A percentile compares a stretch with the other conserved stretches of the same genome.
Evolutionary conservation across 1,284 basidiomycete genomes (phyloP).

Genomic region (Ceratobasidium sp.): DNA sequence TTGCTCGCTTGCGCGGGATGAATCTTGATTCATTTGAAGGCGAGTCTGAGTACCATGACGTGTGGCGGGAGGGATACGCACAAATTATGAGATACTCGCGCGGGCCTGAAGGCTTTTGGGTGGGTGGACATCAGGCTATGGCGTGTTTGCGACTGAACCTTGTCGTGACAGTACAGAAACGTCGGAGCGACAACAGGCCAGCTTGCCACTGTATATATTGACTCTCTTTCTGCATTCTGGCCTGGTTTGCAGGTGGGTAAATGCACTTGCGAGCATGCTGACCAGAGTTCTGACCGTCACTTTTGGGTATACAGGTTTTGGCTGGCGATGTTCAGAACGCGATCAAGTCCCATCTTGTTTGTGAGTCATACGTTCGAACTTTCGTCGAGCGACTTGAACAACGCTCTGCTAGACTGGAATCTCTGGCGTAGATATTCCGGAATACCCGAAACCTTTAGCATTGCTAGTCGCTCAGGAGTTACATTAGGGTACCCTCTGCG

Average conservation of each 20-base stretch:
- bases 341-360: conserved; percentile 85
- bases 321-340: conserved; percentile 91
- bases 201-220: conserved; percentile 75
- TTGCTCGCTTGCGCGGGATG: background rate
- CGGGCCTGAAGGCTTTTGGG: conserved; percentile 88
- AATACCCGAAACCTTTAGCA: conserved; percentile 91
- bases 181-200: conserved; percentile 85
- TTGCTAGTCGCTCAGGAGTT: conserved; percentile 76
- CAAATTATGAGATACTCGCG: conserved; percentile 89
- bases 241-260: conserved; percentile 69
- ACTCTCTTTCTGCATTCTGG: conserved; percentile 90
- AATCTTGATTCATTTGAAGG: conserved; percentile 62
- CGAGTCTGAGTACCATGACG: conserved; percentile 87
- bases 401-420: conserved; percentile 77
- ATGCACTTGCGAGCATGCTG: background rate
- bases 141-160: background rate
- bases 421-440: conserved; percentile 87
- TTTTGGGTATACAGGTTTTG: conserved; percentile 72
- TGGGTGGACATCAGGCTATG: conserved; percentile 55
- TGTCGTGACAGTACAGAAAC: conserved; percentile 71
- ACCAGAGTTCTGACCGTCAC: conserved; percentile 57
- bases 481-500: conserved; percentile 86
- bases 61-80: conserved; percentile 89
- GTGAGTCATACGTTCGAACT: conserved; percentile 60
- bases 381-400: background rate